Conservation (phyloP, 1,284 basidiomycete genomes). For the Malassezia equina region DNA sequence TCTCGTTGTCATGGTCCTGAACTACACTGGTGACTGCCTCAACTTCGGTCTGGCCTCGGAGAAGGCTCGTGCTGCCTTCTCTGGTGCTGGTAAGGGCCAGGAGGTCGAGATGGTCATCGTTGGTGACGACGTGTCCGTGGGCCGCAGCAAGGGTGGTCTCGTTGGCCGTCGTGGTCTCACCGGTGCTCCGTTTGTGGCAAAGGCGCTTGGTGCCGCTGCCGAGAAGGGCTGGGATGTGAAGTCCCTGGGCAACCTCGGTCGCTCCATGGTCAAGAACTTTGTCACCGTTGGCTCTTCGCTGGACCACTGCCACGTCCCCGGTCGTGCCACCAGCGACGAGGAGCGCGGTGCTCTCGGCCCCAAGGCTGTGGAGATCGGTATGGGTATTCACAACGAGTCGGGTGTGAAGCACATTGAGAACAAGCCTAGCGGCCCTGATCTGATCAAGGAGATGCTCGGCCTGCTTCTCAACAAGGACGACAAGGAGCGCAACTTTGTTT, state of each 20-base stretch:
- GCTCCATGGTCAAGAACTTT: constrained; percentile 55
- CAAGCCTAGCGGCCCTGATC: constrained; percentile 31
- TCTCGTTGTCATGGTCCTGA: constrained; percentile 48
- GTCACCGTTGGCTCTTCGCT: constrained; percentile 55
- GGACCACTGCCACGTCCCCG: constrained; percentile 57
- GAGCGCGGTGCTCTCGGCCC: constrained; percentile 41
- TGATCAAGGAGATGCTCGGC: constrained; percentile 38
- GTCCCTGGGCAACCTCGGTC: constrained; percentile 50
- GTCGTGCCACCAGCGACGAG: constrained; percentile 46
- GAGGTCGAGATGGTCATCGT: constrained; percentile 51
- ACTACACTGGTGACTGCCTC: constrained; percentile 52
- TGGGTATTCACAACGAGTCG: constrained; percentile 57
- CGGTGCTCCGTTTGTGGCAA: constrained; percentile 49
- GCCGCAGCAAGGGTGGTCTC: constrained; percentile 50
- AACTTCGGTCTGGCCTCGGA: constrained; percentile 51
- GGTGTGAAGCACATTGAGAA: constrained; percentile 51
- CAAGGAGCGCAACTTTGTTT: constrained; percentile 47
- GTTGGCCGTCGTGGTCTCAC: constrained; percentile 52
- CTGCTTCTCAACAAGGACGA: constrained; percentile 50
- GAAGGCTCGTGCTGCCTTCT: constrained; percentile 41
- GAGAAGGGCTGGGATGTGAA: constrained; percentile 34
- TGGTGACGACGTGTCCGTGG: constrained; percentile 52
- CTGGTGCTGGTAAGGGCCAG: constrained; percentile 37
- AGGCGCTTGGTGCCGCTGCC: constrained; percentile 43
- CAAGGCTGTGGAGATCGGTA: constrained; percentile 53